phyloP scores from a whole-genome alignment of 2,329 filamentous ascomycete species.

The Tolypocladium album region DNA sequence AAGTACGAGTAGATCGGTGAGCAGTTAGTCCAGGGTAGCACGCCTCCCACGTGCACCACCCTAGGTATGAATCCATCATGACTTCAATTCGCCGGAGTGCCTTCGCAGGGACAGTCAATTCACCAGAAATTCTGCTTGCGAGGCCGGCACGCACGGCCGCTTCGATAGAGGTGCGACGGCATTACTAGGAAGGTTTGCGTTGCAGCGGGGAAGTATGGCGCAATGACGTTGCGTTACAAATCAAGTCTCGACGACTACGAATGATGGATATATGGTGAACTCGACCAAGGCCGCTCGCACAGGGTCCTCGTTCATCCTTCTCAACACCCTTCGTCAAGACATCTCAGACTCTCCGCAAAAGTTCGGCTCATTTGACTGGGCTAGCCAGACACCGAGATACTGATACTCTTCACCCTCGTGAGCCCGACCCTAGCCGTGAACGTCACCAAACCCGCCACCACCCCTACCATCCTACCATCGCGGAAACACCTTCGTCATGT shows the following conservation, averaged over 20 bases:
- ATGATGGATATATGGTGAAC: neutral
- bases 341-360: neutral
- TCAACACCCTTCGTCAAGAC: neutral
- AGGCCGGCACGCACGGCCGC: neutral
- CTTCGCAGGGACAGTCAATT: neutral
- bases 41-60: neutral
- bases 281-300: neutral
- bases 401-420: neutral
- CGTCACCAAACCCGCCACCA: neutral
- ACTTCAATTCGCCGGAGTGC: neutral
- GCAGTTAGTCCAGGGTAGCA: neutral
- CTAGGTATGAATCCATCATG: neutral
- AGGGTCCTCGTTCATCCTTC: neutral
- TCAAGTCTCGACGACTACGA: neutral
- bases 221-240: neutral
- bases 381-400: neutral
- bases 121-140: neutral
- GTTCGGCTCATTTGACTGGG: neutral
- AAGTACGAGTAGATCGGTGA: neutral
- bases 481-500: slow-evolving; percentile 9
- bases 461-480: too few species aligned
- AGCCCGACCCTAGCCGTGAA: neutral
- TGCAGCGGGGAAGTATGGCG: neutral
- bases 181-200: neutral
- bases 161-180: neutral